Conservation (phyloP, 2,329 filamentous ascomycete genomes). For the Aspergillus chevalieri region DNA sequence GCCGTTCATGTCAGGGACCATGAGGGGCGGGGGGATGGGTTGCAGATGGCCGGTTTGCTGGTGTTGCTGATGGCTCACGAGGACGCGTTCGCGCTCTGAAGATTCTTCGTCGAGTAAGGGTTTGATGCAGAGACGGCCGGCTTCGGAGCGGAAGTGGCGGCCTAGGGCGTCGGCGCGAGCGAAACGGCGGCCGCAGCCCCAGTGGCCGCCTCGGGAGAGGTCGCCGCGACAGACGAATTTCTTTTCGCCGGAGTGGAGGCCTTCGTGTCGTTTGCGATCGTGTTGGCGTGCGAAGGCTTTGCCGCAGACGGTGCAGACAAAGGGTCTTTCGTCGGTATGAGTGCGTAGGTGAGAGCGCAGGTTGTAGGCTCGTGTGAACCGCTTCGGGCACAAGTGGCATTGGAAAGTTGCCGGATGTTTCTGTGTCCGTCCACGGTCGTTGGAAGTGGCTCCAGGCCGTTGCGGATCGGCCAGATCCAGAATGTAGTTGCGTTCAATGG, state of each 20-base stretch:
- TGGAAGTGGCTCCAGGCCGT: constrained; percentile 59
- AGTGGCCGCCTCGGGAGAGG: constrained; percentile 72
- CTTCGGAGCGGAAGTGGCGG: constrained; percentile 90
- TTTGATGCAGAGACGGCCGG: constrained; percentile 92
- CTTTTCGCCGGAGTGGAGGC: constrained; percentile 93
- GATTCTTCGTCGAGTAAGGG: constrained; percentile 95
- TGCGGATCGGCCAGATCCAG: constrained; percentile 84
- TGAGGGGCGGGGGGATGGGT: constrained; percentile 52
- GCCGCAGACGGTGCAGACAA: constrained; percentile 92
- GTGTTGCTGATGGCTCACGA: constrained; percentile 66
- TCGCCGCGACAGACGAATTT: constrained; percentile 96
- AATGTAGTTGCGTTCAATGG: constrained; percentile 65
- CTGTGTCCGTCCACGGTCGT: constrained; percentile 74
- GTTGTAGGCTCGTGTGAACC: constrained; percentile 95
- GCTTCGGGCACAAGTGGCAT: constrained; percentile 86
- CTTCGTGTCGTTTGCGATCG: constrained; percentile 94
- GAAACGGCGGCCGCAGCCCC: constrained; percentile 91
- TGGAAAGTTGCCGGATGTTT: constrained; percentile 98
- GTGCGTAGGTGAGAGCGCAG: constrained; percentile 90
- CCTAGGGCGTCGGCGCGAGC: constrained; percentile 92
- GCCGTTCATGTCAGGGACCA: constrained; percentile 55
- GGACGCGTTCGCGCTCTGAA: constrained; percentile 67
- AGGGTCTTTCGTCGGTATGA: constrained; percentile 93
- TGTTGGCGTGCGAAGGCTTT: constrained; percentile 98
- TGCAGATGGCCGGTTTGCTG: constrained; percentile 58